Percentiles rank a stretch among this genome's conserved stretches.
Conservation (phyloP, 345 rosid species). For the Eucalyptus regnans region DNA sequence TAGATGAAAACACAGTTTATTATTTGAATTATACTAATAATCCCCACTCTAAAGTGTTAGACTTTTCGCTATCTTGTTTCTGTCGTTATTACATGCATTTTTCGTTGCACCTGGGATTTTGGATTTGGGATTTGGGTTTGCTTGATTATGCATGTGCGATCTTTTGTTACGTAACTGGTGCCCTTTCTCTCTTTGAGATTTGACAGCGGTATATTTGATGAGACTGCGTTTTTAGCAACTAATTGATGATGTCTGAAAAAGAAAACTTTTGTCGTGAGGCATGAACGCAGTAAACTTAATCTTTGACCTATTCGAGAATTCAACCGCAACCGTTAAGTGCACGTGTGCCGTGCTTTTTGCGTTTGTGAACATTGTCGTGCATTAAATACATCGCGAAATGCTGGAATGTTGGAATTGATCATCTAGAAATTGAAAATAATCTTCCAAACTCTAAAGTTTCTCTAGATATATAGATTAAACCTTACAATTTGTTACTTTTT, state of each 20-base stretch:
- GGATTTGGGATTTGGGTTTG: not conserved
- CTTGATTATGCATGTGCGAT: not conserved
- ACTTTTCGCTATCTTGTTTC: not conserved
- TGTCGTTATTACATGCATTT: not conserved
- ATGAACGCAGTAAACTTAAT: not conserved
- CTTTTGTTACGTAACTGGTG: not conserved
- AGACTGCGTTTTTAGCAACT: not conserved
- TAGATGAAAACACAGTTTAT: accelerated
- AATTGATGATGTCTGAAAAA: not conserved
- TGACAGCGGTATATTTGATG: not conserved
- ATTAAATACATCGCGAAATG: not conserved
- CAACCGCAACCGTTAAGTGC: not conserved
- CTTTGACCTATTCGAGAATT: not conserved
- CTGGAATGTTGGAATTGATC: not conserved
- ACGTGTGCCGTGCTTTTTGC: not conserved
- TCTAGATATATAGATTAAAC: not conserved
- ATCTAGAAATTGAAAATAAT: not conserved
- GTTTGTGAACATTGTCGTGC: not conserved
- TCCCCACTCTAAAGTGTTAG: not conserved
- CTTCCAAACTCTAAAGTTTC: not conserved
- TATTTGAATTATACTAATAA: too few relatives aligned
- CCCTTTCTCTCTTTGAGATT: not conserved
- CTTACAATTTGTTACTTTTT: too few relatives aligned
- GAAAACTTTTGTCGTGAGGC: not conserved
- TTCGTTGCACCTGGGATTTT: not conserved